Evolutionary conservation across 2,329 filamentous ascomycete species (phyloP).

Genomic region (Shiraia bambusicola): DNA sequence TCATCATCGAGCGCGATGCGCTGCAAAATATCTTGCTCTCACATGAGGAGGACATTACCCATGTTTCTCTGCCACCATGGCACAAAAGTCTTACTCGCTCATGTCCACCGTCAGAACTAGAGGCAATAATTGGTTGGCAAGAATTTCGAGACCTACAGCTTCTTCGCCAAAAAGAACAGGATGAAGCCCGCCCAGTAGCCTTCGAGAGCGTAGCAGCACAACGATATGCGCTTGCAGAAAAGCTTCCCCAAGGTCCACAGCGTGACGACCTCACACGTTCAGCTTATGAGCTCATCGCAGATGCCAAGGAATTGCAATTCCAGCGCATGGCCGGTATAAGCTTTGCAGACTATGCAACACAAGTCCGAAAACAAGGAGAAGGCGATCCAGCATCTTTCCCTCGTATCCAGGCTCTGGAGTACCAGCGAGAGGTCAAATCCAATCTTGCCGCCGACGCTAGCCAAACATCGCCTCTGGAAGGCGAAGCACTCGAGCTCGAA

Average conservation of each 20-base stretch:
- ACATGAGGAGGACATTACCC: constrained; percentile 34
- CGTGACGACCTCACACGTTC: constrained; percentile 24
- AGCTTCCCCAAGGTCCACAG: constrained; percentile 19
- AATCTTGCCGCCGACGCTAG: constrained; percentile 12
- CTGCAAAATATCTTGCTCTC: constrained; percentile 68
- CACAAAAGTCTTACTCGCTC: constrained; percentile 21
- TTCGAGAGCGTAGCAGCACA: constrained; percentile 28
- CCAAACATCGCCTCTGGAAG: constrained; percentile 12
- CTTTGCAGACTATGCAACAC: constrained; percentile 16
- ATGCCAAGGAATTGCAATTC: constrained; percentile 31
- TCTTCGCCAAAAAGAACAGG: constrained; percentile 19
- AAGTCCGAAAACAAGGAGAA: background rate
- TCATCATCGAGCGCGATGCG: constrained; percentile 83
- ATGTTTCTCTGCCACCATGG: constrained; percentile 23
- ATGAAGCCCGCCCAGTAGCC: constrained; percentile 22
- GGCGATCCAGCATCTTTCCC: constrained; percentile 9
- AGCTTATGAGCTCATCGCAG: constrained; percentile 32
- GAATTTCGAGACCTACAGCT: constrained; percentile 31
- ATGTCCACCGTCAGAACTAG: constrained; percentile 22
- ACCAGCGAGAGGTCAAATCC: constrained; percentile 22
- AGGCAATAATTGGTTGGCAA: constrained; percentile 28
- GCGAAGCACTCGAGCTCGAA: constrained; percentile 18
- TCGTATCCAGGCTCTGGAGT: constrained; percentile 19
- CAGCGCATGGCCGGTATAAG: constrained; percentile 20
- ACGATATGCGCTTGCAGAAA: constrained; percentile 25